Evolutionary conservation across 441 rosid species (phyloP).

Genomic region (Euphorbia celastroides): DNA sequence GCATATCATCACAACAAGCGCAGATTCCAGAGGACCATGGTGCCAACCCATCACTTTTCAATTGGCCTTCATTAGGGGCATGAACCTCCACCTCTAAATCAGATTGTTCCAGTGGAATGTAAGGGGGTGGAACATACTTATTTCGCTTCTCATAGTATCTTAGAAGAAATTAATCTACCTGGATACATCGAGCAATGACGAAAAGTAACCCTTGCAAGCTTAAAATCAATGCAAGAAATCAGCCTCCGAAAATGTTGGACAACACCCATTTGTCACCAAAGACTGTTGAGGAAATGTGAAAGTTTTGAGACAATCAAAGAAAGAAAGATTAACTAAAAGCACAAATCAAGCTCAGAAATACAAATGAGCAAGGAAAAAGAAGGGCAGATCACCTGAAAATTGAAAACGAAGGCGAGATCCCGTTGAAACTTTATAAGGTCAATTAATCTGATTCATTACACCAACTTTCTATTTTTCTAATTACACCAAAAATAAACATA

Average conservation of each 20-base stretch:
- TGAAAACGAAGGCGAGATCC: not conserved
- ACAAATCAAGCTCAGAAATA: not conserved
- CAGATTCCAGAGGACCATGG: constrained; percentile 97
- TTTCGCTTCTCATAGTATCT: not conserved
- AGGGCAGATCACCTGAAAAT: not conserved
- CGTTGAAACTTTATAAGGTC: too few species aligned
- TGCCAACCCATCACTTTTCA: constrained; percentile 21
- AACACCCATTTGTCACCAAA: too few species aligned
- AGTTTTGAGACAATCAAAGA: not conserved
- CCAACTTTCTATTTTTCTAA: too few species aligned
- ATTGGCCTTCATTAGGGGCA: constrained; percentile 22
- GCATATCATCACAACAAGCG: constrained; percentile 94
- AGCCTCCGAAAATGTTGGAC: not conserved
- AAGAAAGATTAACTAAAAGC: not conserved
- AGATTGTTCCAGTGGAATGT: constrained; percentile 62
- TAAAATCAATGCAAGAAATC: not conserved
- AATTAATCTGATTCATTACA: too few species aligned
- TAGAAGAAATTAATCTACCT: not conserved
- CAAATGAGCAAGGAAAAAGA: not conserved
- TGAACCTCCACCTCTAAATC: constrained; percentile 39
- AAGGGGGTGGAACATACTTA: constrained; percentile 67
- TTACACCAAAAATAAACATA: too few species aligned
- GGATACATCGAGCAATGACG: not conserved
- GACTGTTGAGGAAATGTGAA: too few species aligned
- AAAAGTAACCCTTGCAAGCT: not conserved